Conservation (phyloP, 495 filamentous ascomycete species). For the Aspergillus ostianus region DNA sequence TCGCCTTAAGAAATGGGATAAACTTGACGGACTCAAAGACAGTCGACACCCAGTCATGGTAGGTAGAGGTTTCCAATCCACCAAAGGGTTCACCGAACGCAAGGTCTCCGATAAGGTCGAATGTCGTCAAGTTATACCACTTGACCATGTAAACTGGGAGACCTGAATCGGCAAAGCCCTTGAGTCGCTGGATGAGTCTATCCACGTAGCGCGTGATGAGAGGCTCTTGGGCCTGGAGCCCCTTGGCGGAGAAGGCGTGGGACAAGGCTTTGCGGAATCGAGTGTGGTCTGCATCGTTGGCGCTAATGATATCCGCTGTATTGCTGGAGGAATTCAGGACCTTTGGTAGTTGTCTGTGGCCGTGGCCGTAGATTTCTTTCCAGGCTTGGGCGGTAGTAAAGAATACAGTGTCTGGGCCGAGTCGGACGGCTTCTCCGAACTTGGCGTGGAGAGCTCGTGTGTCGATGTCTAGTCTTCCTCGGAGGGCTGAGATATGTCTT, state of each 20-base stretch:
- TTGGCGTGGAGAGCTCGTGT: not conserved
- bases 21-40: slow-evolving; percentile 30
- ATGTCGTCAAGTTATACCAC: slow-evolving; percentile 58
- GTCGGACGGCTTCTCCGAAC: slow-evolving; percentile 43
- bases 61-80: slow-evolving; percentile 43
- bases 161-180: slow-evolving; percentile 16
- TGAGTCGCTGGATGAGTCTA: slow-evolving; percentile 41
- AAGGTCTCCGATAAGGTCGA: slow-evolving; percentile 58
- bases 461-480: slow-evolving; percentile 3
- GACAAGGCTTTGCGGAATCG: slow-evolving; percentile 33
- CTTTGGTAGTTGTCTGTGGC: not conserved
- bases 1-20: not conserved
- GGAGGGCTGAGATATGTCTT: slow-evolving; percentile 6
- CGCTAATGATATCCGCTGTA: slow-evolving; percentile 13
- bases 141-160: slow-evolving; percentile 30
- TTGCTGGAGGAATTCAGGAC: too few relatives aligned
- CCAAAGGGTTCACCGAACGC: slow-evolving; percentile 57
- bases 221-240: slow-evolving; percentile 49
- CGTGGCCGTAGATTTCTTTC: slow-evolving; percentile 30
- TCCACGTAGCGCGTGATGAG: slow-evolving; percentile 49
- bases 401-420: slow-evolving; percentile 51
- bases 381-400: slow-evolving; percentile 50
- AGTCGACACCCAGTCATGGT: slow-evolving; percentile 49
- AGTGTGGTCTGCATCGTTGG: slow-evolving; percentile 26
- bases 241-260: slow-evolving; percentile 51